Evolutionary conservation across 2,329 filamentous ascomycete genomes (phyloP).

Genomic region (Blastomyces percursus): DNA sequence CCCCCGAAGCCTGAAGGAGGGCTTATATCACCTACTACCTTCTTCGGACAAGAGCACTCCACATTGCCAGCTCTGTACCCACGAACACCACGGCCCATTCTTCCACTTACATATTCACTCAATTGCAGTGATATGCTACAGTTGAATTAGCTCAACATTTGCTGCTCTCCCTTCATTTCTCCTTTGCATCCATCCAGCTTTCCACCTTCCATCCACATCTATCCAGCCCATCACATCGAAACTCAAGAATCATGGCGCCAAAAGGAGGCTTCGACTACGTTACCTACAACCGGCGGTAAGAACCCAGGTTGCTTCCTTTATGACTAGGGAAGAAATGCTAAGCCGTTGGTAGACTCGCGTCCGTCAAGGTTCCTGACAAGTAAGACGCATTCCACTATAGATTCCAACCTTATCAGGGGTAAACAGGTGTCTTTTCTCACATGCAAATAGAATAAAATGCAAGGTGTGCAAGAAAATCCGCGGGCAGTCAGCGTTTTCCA

Average conservation of each 20-base stretch:
- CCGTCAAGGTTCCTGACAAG: conserved; percentile 24
- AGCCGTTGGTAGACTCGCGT: conserved; percentile 19
- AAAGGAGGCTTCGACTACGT: conserved; percentile 20
- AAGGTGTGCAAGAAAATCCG: conserved; percentile 36
- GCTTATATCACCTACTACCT: neutral
- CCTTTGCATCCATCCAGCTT: neutral
- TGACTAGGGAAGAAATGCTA: neutral
- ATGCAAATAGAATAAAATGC: conserved; percentile 36
- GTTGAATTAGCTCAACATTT: neutral
- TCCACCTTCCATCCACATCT: neutral
- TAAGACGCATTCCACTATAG: conserved; percentile 13
- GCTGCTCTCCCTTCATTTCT: neutral
- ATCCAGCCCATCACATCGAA: neutral
- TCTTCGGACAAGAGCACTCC: neutral
- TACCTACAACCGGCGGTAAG: conserved; percentile 18
- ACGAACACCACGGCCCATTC: neutral
- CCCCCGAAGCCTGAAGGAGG: neutral
- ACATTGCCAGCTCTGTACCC: neutral
- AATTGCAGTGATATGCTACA: neutral
- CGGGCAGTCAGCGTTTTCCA: conserved; percentile 33
- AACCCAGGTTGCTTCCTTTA: neutral
- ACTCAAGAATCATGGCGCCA: conserved; percentile 9
- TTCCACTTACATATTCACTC: neutral
- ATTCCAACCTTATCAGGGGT: neutral
- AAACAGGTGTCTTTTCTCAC: neutral